Base-by-base conservation (phyloP, 192 early-diverging fungal genomes). In the Umbelopsis isabellina region DNA sequence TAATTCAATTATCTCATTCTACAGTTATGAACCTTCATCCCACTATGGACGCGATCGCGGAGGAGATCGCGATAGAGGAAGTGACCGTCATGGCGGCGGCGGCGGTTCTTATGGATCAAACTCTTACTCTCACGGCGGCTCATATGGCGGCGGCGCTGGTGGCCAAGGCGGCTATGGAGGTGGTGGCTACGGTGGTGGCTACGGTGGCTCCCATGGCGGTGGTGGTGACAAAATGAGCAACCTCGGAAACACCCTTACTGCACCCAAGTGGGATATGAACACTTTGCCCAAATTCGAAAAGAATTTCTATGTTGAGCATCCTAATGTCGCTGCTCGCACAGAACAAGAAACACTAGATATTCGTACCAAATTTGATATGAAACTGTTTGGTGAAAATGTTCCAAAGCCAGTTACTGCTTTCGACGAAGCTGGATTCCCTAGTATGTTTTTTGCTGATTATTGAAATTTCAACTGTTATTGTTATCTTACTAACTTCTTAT, bases 221-320 rank as follows among this genome's bases (percentile, higher is more conserved):
- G 76, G 80, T 48, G 86, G 86, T 64, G 83, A 85, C 64, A 72
- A 80, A 30, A 84, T 85, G 74, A 78, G 77, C 66, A 83, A 78
- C 55, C 84, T 92, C 15, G 91, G 90, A 27, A 74, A 77, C 21
- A 80, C 75, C 55, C 80, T 93, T 41, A 71, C 75, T 25, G 80
- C 72, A 25, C 83, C 83, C 18, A 82, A 93, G 72, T 97, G 93
- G 92, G 90, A 91, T 71, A 45, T 80, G 2, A 64, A 70, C 15
- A 75, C 85, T 61, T 79, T 98, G 22, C 90, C 86, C 7, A 88
- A 82, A 55, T 97, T 97, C 74, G 95, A 97, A 79, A 97, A 97
- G 84, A 97, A 98, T 83, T 99, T 99, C 75, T 99, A 99, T 83
- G 77, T 78, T n/a, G 97, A 99, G 80, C 79, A 94, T 74, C 76